Base-by-base conservation (phyloP, 1,284 basidiomycete species). In the Ceratobasidium sp. region DNA sequence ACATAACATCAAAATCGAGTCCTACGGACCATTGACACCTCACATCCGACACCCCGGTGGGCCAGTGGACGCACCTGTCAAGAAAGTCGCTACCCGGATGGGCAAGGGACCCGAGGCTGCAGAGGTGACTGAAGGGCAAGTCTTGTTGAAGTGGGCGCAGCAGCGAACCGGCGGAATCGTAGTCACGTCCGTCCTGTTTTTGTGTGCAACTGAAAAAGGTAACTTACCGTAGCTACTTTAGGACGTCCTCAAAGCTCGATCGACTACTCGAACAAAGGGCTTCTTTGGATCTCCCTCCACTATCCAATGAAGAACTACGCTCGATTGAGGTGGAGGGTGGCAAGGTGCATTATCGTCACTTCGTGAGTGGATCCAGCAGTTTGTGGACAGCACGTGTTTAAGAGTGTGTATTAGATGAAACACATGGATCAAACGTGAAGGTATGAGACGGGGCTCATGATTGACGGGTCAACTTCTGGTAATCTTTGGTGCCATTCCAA, bases 1-100 rank as follows among this genome's bases (percentile, higher is more conserved):
- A 80, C 86, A 92, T 79, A 88, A 89, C 70, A 95, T 96, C 82
- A 85, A 88, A 27, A 87, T 90, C 30, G 89, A 90, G 46, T 91
- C 92, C 0, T 96, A 93, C 81, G 92, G 86, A 2, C 86, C 86
- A 0, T 82, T 87, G 14, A 83, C 83, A 7, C 65, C 79, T 12
- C 82, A 94, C n/a, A 87, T 88, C 68, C 89, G 90, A 46, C 77
- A 81, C 54, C 83, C 87, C n/a, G 89, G 87, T 30, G 91, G 90
- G 0, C 88, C 91, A 0, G 84, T 93, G 33, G 88, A 90, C 78
- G 81, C 85, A 0, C 83, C 89, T 50, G 82, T 93, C 18, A 83
- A 86, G 78, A 79, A 83, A 44, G 89, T 93, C 77, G 88, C 89
- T 0, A 82, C 84, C 57, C 85, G 87, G 38, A 81, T 91, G 16